Evolutionary conservation across 192 early-diverging fungal species (phyloP).

Genomic region (Piromyces finnis): DNA sequence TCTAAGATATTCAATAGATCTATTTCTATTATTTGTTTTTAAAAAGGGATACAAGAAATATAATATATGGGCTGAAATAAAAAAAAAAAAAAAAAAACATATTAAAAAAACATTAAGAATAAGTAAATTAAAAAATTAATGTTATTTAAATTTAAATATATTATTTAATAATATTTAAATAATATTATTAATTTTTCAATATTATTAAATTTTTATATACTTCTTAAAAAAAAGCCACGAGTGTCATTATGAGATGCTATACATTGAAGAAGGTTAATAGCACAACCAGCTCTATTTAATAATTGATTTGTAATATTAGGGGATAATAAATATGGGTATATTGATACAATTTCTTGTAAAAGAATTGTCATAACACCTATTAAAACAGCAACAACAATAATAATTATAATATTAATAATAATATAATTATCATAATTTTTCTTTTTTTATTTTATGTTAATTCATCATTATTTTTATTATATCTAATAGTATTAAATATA

Average conservation of each 20-base stretch:
- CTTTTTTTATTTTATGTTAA: too few species aligned
- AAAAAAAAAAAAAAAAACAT: neutral
- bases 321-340: slow-evolving; percentile 78
- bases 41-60: slow-evolving; percentile 95
- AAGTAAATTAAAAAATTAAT: neutral
- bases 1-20: slow-evolving; percentile 90
- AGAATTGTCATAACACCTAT: slow-evolving; percentile 85
- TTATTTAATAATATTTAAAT: too few species aligned
- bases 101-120: neutral
- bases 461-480: too few species aligned
- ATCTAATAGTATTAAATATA: too few species aligned
- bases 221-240: slow-evolving; percentile 57
- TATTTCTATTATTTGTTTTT: slow-evolving; percentile 84
- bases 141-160: too few species aligned
- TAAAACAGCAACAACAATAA: too few species aligned
- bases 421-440: too few species aligned
- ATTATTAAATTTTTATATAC: too few species aligned
- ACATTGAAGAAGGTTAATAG: slow-evolving; percentile 84
- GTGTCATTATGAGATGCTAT: slow-evolving; percentile 91
- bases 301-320: slow-evolving; percentile 70
- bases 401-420: too few species aligned
- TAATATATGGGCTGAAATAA: slow-evolving; percentile 69
- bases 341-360: slow-evolving; percentile 88
- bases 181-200: too few species aligned
- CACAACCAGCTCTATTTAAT: slow-evolving; percentile 92